These are phyloP conservation scores for Eimeria falciformis DNA, from an alignment of 169 alveolate species.

Conservation along the genomic window DNA sequence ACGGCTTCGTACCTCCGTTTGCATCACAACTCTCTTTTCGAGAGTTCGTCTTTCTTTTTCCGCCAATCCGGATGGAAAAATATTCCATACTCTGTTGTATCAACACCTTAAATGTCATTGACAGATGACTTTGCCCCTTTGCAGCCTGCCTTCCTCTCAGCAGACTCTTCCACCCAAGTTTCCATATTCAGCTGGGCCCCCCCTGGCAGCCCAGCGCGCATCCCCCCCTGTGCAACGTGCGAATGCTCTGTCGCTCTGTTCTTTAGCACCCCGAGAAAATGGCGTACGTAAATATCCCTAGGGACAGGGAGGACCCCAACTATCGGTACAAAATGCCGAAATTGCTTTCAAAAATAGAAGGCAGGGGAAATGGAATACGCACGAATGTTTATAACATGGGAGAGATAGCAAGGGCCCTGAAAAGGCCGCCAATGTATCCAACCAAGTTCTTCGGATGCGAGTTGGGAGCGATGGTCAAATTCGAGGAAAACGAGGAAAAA, in stretches of 20 bases:
- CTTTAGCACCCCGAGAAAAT: not conserved
- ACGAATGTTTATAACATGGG: slow-evolving; percentile 97
- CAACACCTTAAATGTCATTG: slow-evolving; percentile 25
- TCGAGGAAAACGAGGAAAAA: slow-evolving; percentile 94
- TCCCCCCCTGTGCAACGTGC: not conserved
- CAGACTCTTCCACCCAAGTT: not conserved
- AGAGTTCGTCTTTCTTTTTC: not conserved
- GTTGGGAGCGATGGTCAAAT: slow-evolving; percentile 96
- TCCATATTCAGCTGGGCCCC: not conserved
- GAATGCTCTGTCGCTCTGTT: not conserved
- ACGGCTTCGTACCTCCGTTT: not conserved
- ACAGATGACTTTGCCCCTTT: slow-evolving; percentile 27
- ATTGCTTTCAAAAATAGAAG: slow-evolving; percentile 82
- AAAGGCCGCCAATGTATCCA: slow-evolving; percentile 94
- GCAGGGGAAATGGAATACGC: slow-evolving; percentile 90
- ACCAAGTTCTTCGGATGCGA: slow-evolving; percentile 96
- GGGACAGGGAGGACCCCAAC: slow-evolving; percentile 80
- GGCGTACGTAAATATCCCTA: slow-evolving; percentile 35
- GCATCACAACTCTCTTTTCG: not conserved
- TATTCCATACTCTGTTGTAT: not conserved
- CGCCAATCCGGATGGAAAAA: slow-evolving; percentile 26
- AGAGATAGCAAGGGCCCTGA: slow-evolving; percentile 96
- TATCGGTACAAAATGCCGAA: slow-evolving; percentile 84
- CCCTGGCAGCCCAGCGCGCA: not conserved
- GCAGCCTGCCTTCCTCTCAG: not conserved